Base-by-base conservation (phyloP, 441 rosid genomes). In the Arabidopsis lyrata region DNA sequence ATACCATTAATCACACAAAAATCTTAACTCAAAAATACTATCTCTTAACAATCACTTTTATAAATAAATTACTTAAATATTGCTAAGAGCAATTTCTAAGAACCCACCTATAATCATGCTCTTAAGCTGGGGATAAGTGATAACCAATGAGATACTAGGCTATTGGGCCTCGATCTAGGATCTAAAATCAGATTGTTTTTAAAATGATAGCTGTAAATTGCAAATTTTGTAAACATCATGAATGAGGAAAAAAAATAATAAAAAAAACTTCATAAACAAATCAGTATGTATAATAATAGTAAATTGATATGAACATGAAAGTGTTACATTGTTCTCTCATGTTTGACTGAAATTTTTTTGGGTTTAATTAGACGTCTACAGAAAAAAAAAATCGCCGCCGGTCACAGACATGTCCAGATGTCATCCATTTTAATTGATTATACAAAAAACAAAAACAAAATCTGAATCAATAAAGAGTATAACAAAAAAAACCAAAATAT, bases 111-210 rank as follows among this genome's bases (percentile, higher is more conserved):
- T n/a, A n/a, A n/a, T n/a, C n/a, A n/a, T n/a, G n/a, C n/a, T n/a
- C n/a, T 22, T 22, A 22, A 2, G 24, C 24, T 22, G 24, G 24
- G 24, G 24, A 22, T 2, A 22, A 22, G 24, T 22, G 24, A 22
- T 22, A 22, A 22, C 24, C 24, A 22, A 22, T 22, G 24, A 22
- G 24, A 22, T 20, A 35, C 5, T 11, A 44, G 22, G 35, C 48
- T 36, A 35, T 5, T 70, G 74, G 66, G 66, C 74, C 49, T 70
- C 67, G 36, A 45, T 60, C 14, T 22, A 58, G 38, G 38, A 47
- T 58, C 24, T 29, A 42, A 1, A 55, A 13, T 13, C 50, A 32
- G 24, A 32, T 5, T 32, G 27, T 9, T 8, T 6, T 56, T 22
- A 22, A 1, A 22, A 22, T 1, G 24, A 22, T 22, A 22, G 24